Evolutionary conservation across 129 eudicot species (phyloP).

Genomic region (Flaveria trinervia): DNA sequence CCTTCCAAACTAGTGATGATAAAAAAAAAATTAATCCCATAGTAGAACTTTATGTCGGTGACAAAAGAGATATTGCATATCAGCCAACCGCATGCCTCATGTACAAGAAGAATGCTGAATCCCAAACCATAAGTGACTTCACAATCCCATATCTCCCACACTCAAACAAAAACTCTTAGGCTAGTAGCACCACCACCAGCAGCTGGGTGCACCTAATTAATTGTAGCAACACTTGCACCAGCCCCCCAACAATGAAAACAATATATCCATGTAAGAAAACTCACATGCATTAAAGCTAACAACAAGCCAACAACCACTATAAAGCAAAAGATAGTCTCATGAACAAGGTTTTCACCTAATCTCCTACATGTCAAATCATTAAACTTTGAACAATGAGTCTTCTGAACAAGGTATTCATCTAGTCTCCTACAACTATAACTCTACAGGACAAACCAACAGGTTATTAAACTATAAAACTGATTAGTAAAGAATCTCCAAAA

Average conservation of each 20-base stretch:
- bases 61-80: not conserved
- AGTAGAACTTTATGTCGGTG: not conserved
- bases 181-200: no score
- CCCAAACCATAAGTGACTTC: not conserved
- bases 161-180: not conserved
- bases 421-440: no score
- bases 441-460: no score
- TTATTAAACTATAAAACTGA: no score
- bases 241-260: constrained; percentile 1
- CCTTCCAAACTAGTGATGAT: not conserved
- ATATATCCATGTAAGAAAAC: not conserved
- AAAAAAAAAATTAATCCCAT: not conserved
- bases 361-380: constrained; percentile 1
- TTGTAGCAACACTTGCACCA: not conserved
- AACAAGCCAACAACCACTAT: not conserved
- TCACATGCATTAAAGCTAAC: not conserved
- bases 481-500: not conserved
- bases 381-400: not conserved
- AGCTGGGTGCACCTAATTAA: no score
- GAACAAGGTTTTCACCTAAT: constrained; percentile 2
- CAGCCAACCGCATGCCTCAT: constrained; percentile 4
- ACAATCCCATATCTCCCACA: not conserved
- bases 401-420: not conserved
- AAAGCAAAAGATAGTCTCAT: constrained; percentile 3
- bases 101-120: not conserved